Base-by-base conservation (phyloP, 2,329 filamentous ascomycete species). In the Claviceps purpurea region DNA sequence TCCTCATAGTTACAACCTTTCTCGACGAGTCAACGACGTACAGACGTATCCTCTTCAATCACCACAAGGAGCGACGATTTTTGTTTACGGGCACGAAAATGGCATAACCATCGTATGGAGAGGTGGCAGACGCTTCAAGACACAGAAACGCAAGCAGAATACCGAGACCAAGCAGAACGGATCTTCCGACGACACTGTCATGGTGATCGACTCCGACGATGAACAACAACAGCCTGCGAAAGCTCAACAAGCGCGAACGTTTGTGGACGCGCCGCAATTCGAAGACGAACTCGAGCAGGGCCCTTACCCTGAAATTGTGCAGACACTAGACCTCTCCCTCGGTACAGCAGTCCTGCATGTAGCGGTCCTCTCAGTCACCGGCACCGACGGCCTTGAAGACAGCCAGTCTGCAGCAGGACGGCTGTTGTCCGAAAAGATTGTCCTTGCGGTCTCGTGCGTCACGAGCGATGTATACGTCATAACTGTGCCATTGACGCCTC, bases 141-240 rank as follows among this genome's bases (percentile, higher is more conserved):
- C 69, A 1, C 56, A 64, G 1, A 64, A 68, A 40, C 69, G 72
- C 50, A 58, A 62, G 16, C 22, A 44, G 3, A 55, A 58, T 1
- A 56, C 58, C 8, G 67, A 67, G 53, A 67, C 69, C 53, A 78
- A 77, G 56, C 69, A 71, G 47, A 82, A 82, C 56, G 79, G 79
- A 13, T 58, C 66, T 0, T 61, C 63, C 3, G 72, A 74, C 18
- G 77, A 81, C 59, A 68, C 73, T 4, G 71, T 83, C 30, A 82
- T 84, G 74, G 71, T 82, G 16, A 73, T 84, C 51, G 80, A 84
- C 59, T 82, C 78, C 1, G 80, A 84, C 57, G 78, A 81, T 7
- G 79, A 82, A 34, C 72, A 73, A 30, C 60, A 73, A 30, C 60
- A 66, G 2, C 57, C 68, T 2, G 54, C 66, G 18, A 67, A 70